Conservation (phyloP, 441 rosid genomes). For the Euphorbia corollata region DNA sequence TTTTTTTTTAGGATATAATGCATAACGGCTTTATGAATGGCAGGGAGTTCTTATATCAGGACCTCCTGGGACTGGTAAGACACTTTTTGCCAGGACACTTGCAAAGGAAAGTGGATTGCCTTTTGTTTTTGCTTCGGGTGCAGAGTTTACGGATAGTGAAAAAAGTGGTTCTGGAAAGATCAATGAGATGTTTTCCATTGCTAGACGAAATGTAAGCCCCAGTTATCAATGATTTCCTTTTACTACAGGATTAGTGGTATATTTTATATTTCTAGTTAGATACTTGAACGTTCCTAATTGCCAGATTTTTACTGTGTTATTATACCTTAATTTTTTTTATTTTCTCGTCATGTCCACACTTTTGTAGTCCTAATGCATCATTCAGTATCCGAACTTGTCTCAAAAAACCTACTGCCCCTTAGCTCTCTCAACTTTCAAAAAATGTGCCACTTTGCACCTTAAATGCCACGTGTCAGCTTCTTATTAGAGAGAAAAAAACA, state of each 20-base stretch:
- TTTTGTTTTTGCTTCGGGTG: conserved; percentile 94
- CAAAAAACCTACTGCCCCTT: too few relatives aligned
- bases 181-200: conserved; percentile 84
- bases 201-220: conserved; percentile 80
- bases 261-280: background rate
- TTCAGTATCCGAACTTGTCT: too few relatives aligned
- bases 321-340: background rate
- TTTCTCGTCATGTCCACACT: background rate
- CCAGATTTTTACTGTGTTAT: background rate
- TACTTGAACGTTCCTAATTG: background rate
- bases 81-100: conserved; percentile 93
- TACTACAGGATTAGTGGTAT: background rate
- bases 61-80: conserved; percentile 99
- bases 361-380: too few relatives aligned
- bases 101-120: conserved; percentile 95
- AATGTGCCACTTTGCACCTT: too few relatives aligned
- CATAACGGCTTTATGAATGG: conserved; percentile 20
- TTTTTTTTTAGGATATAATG: conserved; percentile 19
- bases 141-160: conserved; percentile 91
- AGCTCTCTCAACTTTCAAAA: too few relatives aligned
- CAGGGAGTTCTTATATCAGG: conserved; percentile 97
- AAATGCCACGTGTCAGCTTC: too few relatives aligned
- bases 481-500: too few relatives aligned
- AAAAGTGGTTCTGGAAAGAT: conserved; percentile 86
- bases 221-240: background rate